Evolutionary conservation across 306 rosid genomes (phyloP), one percentile per base, ranked within the genome.

Genomic region (Glycyrrhiza uralensis): DNA sequence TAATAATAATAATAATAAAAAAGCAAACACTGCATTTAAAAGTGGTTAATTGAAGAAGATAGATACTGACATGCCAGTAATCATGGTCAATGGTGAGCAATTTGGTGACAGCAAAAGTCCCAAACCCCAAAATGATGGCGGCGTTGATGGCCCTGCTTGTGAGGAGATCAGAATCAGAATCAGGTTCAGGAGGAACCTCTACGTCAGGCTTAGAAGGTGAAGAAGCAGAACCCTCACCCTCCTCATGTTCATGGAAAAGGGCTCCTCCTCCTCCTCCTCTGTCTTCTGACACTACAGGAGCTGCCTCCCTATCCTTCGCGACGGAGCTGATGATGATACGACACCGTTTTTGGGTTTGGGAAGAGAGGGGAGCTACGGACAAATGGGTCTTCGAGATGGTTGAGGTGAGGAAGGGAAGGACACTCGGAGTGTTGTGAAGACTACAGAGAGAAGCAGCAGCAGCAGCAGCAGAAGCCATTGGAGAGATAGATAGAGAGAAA

Each of bases 1-100:
- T n/a, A n/a, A n/a, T n/a, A n/a, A n/a, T n/a, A n/a, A n/a, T n/a
- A n/a, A n/a, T 14, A 22, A 72, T n/a, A 33, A 14, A 71, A 2
- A 46, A 65, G 22, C 22, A 33, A 6, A 17, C 7, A 51, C 49
- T 24, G 57, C 10, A 72, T 41, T 18, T 17, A 12, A 62, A 62
- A 38, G 12, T 12, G 54, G 36, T 5, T 5, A 82, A 61, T 5
- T 4, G 29, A 56, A 80, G 77, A n/a, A n/a, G n/a, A n/a, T n/a
- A n/a, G n/a, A 61, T 13, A 82, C 97, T 71, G 38, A 91, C 99
- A 45, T 94, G 97, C 96, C 99, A 94, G 62, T 89, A 92, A 54
- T 94, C 96, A 73, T 89, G 86, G 78, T 91, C 97, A 75, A 94
- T 89, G 0, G 95, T 89, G 72, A 94, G 92, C 85, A 94, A 78